Conservation (phyloP, 2,329 filamentous ascomycete genomes). For the Fusarium heterosporum region DNA sequence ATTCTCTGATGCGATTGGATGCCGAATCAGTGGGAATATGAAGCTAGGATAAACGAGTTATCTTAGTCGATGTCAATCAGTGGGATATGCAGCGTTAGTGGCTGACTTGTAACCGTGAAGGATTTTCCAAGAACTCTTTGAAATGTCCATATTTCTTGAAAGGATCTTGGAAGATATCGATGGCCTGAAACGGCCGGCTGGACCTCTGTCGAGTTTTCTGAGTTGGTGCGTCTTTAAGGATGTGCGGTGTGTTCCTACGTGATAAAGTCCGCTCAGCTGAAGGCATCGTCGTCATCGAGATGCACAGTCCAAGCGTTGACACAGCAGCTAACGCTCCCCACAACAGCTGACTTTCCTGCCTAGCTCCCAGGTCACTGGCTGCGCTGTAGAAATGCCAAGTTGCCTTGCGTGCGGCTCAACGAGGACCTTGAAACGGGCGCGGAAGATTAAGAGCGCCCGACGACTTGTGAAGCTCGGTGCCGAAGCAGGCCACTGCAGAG, state of each 20-base stretch:
- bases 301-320: conserved; percentile 12
- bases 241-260: background rate
- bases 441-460: conserved; percentile 16
- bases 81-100: conserved; percentile 10
- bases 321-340: conserved; percentile 10
- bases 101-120: background rate
- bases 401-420: conserved; percentile 4
- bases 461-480: conserved; percentile 5
- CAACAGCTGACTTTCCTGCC: conserved; percentile 12
- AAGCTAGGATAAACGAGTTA: conserved; percentile 1
- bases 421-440: conserved; percentile 2
- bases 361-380: background rate
- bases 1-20: conserved; percentile 26
- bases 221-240: conserved; percentile 4
- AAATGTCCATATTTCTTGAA: conserved; percentile 4
- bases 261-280: background rate
- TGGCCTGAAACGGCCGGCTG: conserved; percentile 11
- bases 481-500: conserved; percentile 1
- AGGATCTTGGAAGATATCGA: conserved; percentile 4
- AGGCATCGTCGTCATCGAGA: conserved; percentile 18
- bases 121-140: background rate
- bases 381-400: background rate
- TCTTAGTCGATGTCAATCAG: conserved; percentile 15
- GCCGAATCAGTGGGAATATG: conserved; percentile 24
- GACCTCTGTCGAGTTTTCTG: conserved; percentile 10